Base-by-base conservation (phyloP, 23 red algal species). In the Chondrus crispus region DNA sequence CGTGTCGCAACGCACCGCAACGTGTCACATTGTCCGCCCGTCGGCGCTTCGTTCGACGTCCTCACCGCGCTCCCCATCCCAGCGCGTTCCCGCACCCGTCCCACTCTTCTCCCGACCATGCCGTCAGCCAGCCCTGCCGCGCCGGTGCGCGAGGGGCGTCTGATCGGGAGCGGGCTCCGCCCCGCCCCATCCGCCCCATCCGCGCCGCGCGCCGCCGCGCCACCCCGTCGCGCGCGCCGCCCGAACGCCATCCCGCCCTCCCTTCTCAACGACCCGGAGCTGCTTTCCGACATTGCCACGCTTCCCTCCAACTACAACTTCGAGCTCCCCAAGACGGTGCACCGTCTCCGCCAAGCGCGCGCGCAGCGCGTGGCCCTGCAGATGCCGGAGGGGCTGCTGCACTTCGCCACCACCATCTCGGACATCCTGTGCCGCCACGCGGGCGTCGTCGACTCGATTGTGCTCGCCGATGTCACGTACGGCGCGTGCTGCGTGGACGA, bases 401-500 rank as follows among this genome's bases (percentile, higher is more conserved):
- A 95, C 85, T 99, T 85, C 62, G 97, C 94, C 14, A 90, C 87
- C 47, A 79, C 80, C 42, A 74, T 99, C 53, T 48, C 29, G 24
- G 95, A 99, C 64, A 93, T 99, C 49, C 38, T 99, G 22, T 43
- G 84, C 7, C 55, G 57, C 14, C 85, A 91, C 44, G 69, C 72
- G 8, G 52, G 74, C 9, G 71, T n/a, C 13, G 58, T 62, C 18
- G 53, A 90, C 28, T 48, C 81, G 20, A 88, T 96, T 13, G 71
- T 99, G 2, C 78, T 99, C 3, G 97, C 75, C 63, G 97, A 99
- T 73, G 94, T 99, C 30, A 96, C 97, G 38, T 99, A 99, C 73
- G 97, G 97, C 38, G 97, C 97, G 1, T 99, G 97, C 68, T 99
- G 97, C 50, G 94, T 99, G 19, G 97, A 99, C 68, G 97, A 99